Percentiles rank a stretch among this genome's conserved stretches.
Evolutionary conservation across 495 filamentous ascomycete genomes (phyloP).

Genomic region (Penicillium soppii): DNA sequence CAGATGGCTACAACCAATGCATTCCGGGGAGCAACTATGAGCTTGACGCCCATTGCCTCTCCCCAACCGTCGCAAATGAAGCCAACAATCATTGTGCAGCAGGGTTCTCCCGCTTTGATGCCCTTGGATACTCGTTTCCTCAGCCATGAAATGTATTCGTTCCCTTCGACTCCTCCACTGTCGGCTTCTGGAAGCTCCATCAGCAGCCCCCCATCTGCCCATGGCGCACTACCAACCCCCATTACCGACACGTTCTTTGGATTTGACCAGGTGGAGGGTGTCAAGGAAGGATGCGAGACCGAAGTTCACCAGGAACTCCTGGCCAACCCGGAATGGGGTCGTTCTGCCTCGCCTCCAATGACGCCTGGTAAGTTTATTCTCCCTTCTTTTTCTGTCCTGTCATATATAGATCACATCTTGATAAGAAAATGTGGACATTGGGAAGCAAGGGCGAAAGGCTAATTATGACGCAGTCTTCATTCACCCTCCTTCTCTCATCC

Average conservation of each 20-base stretch:
- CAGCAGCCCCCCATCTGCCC: slow-evolving; percentile 81
- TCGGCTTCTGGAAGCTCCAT: slow-evolving; percentile 80
- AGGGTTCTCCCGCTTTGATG: slow-evolving; percentile 69
- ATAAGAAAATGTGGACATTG: slow-evolving; percentile 6
- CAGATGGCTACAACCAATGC: slow-evolving; percentile 64
- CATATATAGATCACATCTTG: slow-evolving; percentile 14
- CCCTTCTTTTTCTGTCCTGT: neutral
- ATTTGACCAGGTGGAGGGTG: slow-evolving; percentile 70
- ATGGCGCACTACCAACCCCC: slow-evolving; percentile 76
- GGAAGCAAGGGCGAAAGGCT: slow-evolving; percentile 27
- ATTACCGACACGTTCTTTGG: slow-evolving; percentile 76
- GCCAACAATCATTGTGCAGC: slow-evolving; percentile 68
- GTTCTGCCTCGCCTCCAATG: slow-evolving; percentile 78
- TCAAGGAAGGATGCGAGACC: slow-evolving; percentile 78
- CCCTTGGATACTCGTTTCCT: slow-evolving; percentile 75
- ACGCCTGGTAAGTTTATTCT: slow-evolving; percentile 77
- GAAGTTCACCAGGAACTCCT: slow-evolving; percentile 75
- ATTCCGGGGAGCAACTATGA: slow-evolving; percentile 49
- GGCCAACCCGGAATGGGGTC: slow-evolving; percentile 72
- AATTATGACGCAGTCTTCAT: slow-evolving; percentile 66
- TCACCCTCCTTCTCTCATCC: slow-evolving; percentile 66
- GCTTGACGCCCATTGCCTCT: slow-evolving; percentile 74
- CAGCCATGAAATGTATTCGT: slow-evolving; percentile 66
- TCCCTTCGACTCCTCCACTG: slow-evolving; percentile 85
- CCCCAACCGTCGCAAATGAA: slow-evolving; percentile 75